A percentile compares a stretch with the other conserved stretches of the same genome.
phyloP scores from a whole-genome alignment of 129 eudicot genomes.

The Saussurea involucrata region DNA sequence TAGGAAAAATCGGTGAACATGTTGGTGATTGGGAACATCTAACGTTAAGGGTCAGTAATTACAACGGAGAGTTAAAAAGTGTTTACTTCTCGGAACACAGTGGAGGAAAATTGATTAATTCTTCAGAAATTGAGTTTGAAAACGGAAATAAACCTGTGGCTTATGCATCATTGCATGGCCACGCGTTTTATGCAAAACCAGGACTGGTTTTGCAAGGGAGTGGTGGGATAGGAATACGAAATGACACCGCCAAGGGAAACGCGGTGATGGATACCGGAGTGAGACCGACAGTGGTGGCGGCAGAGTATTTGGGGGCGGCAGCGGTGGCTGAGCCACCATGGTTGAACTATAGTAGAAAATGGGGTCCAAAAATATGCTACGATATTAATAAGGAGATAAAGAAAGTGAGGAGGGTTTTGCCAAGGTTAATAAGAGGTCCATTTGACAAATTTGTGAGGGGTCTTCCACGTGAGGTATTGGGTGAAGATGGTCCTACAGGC shows the following conservation, averaged over 20 bases:
- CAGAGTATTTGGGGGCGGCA: slow-evolving; percentile 38
- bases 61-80: slow-evolving; percentile 51
- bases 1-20: slow-evolving; percentile 76
- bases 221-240: slow-evolving; percentile 64
- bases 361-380: slow-evolving; percentile 83
- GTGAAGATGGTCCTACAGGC: slow-evolving; percentile 91
- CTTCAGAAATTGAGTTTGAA: slow-evolving; percentile 43
- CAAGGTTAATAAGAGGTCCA: slow-evolving; percentile 36
- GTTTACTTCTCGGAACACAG: slow-evolving; percentile 66
- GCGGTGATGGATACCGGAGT: slow-evolving; percentile 52
- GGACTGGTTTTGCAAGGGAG: slow-evolving; percentile 65
- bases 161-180: slow-evolving; percentile 74
- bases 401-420: slow-evolving; percentile 46
- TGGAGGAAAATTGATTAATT: slow-evolving; percentile 48
- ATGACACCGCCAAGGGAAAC: slow-evolving; percentile 50
- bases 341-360: slow-evolving; percentile 69
- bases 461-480: slow-evolving; percentile 69
- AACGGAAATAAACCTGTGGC: slow-evolving; percentile 53
- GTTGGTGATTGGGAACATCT: slow-evolving; percentile 92
- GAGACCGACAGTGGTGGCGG: slow-evolving; percentile 34
- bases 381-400: slow-evolving; percentile 46
- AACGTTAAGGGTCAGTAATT: slow-evolving; percentile 73
- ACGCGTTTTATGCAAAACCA: slow-evolving; percentile 52
- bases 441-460: slow-evolving; percentile 45
- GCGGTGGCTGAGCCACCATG: slow-evolving; percentile 58